Base-by-base conservation (phyloP, 2,329 filamentous ascomycete species). In the Venturia asperata region DNA sequence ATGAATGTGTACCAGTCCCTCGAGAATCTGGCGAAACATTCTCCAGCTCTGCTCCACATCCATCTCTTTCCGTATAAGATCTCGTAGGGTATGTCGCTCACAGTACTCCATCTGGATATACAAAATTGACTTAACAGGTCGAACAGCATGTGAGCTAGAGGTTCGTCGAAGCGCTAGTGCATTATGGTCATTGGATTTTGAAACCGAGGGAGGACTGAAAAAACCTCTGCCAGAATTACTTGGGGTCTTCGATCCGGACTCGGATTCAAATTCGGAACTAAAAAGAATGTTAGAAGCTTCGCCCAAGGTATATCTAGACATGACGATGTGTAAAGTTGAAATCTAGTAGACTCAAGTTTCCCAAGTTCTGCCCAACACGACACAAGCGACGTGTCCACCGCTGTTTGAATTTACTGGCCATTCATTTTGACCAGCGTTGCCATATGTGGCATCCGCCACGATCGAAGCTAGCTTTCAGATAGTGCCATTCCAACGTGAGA, bases 41-140 rank as follows among this genome's bases (percentile, higher is more conserved):
- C 92, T 86, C 94, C 94, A 99, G 19, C 89, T 85, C 71, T 96
- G 89, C 37, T 91, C 83, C 66, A 92, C 86, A 69, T 90, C 87
- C 13, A 97, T 78, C 39, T 87, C 88, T 70, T 88, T 85, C 27
- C 85, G 83, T 66, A 99, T 95, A 39, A 97, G 78, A 79, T 97
- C 92, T 24, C 92, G 88, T 41, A 99, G 83, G 0, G 94, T 97
- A 69, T 90, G 85, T 73, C 93, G 94, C 74, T 97, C 93, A 72
- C 94, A 99, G 70, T 97, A 96, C 74, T 99, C 94, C 94, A 99
- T 99, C 67, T 96, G 94, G 65, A 99, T 97, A 74, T 97, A 99
- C 52, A 99, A 82, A 7, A 92, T 87, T 0, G 89, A 92, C 63
- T 84, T 85, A 67, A 84, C 83, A 4, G 84, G 77, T 55, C 83